These are phyloP conservation scores for Senna siamea DNA, from an alignment of 306 rosid genomes.

Conservation along the genomic window DNA sequence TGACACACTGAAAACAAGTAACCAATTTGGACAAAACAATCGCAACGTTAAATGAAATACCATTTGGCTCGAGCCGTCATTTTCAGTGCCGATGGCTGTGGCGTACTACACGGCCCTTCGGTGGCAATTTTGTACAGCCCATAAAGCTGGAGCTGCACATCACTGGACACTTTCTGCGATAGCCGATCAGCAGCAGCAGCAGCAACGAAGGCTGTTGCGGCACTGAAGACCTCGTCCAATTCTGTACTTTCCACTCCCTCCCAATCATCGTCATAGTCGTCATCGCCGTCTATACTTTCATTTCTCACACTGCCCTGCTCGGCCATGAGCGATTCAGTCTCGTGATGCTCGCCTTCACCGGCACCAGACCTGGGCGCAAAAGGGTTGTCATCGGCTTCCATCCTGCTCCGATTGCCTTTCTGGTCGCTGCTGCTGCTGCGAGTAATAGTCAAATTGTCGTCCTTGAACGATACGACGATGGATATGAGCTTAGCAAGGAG, in stretches of 20 bases:
- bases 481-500: constrained; percentile 95
- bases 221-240: constrained; percentile 84
- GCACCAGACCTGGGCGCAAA: constrained; percentile 14
- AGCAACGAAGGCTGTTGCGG: constrained; percentile 89
- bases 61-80: constrained; percentile 97
- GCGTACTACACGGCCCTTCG: constrained; percentile 89
- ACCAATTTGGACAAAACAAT: not conserved
- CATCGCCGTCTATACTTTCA: constrained; percentile 61
- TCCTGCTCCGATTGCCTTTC: not conserved
- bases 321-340: constrained; percentile 73
- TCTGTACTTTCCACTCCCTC: constrained; percentile 98
- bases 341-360: constrained; percentile 40
- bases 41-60: constrained; percentile 45
- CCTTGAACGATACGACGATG: constrained; percentile 80
- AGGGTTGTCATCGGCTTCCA: constrained; percentile 11
- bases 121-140: constrained; percentile 96
- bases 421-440: constrained; percentile 39
- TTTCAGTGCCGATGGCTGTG: constrained; percentile 91
- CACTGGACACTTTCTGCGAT: constrained; percentile 78
- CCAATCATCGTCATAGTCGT: constrained; percentile 79
- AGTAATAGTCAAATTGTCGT: constrained; percentile 68
- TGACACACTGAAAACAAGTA: not conserved
- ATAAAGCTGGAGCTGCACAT: constrained; percentile 80
- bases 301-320: constrained; percentile 89
- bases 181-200: constrained; percentile 90